Conservation (phyloP, 1,284 basidiomycete genomes). For the Ganoderma multipileum region DNA sequence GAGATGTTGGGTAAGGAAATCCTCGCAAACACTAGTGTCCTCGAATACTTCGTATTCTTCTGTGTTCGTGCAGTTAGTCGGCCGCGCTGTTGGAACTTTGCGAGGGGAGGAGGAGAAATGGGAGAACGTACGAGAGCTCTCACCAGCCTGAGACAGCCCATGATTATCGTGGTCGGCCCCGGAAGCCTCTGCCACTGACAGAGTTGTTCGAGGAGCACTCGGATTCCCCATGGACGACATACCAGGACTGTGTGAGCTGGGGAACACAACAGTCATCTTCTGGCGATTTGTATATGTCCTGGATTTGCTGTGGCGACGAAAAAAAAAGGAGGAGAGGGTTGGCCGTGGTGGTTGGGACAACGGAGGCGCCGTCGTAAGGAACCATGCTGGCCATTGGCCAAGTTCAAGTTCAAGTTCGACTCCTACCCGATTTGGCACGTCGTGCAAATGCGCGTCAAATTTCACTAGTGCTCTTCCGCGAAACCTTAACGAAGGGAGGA, state of each 20-base stretch:
- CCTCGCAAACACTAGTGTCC: not conserved
- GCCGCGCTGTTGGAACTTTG: not conserved
- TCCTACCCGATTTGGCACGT: too few relatives aligned
- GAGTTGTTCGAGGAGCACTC: conserved; percentile 8
- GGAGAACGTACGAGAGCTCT: conserved; percentile 6
- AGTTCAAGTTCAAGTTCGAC: too few relatives aligned
- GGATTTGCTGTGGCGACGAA: conserved; percentile 64
- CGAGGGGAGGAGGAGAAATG: not conserved
- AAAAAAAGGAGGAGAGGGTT: not conserved
- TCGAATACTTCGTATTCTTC: not conserved
- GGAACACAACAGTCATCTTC: conserved; percentile 9
- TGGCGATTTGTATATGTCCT: not conserved
- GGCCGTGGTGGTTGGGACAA: too few relatives aligned
- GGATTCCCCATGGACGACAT: conserved; percentile 12
- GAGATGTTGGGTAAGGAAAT: not conserved
- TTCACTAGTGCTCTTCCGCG: too few relatives aligned
- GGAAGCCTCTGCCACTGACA: not conserved
- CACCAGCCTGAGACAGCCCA: not conserved
- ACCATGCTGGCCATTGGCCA: too few relatives aligned
- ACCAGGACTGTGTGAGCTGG: conserved; percentile 18
- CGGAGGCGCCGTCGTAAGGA: too few relatives aligned
- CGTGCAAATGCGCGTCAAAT: too few relatives aligned
- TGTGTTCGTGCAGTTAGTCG: not conserved
- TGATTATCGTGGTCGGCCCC: conserved; percentile 4
- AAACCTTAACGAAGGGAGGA: too few relatives aligned